These are phyloP conservation scores for Aspergillus sclerotiicarbonarius DNA, from an alignment of 495 filamentous ascomycete genomes.

Conservation along the genomic window DNA sequence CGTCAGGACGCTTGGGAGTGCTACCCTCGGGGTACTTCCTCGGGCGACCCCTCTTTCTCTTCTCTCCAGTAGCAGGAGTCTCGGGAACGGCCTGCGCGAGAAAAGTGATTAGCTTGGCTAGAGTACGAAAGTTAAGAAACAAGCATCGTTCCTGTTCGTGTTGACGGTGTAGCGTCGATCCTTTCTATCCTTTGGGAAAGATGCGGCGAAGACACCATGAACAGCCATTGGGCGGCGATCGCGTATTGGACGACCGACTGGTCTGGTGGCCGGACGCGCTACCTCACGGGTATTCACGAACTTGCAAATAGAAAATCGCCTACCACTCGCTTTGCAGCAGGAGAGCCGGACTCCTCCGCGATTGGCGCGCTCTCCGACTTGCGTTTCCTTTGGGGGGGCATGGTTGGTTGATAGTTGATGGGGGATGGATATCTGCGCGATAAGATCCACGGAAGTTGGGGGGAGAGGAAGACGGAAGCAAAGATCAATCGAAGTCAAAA, in stretches of 20 bases:
- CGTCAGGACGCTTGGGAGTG: constrained; percentile 22
- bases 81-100: constrained; percentile 14
- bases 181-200: neutral
- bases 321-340: constrained; percentile 25
- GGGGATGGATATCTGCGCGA: constrained; percentile 4
- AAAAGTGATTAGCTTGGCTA: neutral
- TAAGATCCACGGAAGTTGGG: constrained; percentile 2
- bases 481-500: constrained; percentile 5
- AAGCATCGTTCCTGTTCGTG: neutral
- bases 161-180: neutral
- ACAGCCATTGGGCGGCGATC: constrained; percentile 4
- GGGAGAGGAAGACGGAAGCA: constrained; percentile 2
- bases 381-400: constrained; percentile 30
- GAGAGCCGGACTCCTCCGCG: constrained; percentile 18
- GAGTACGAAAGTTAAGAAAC: neutral
- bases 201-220: constrained; percentile 1
- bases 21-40: constrained; percentile 33
- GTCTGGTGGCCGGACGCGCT: constrained; percentile 8
- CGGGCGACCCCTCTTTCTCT: constrained; percentile 39
- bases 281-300: neutral
- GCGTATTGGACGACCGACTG: neutral
- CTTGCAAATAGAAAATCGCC: neutral
- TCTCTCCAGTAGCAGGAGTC: constrained; percentile 32
- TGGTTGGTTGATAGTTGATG: constrained; percentile 5
- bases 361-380: constrained; percentile 25